These are phyloP conservation scores for Chaetomiaceae sp. DNA, from an alignment of 2,329 filamentous ascomycete genomes.

Conservation along the genomic window DNA sequence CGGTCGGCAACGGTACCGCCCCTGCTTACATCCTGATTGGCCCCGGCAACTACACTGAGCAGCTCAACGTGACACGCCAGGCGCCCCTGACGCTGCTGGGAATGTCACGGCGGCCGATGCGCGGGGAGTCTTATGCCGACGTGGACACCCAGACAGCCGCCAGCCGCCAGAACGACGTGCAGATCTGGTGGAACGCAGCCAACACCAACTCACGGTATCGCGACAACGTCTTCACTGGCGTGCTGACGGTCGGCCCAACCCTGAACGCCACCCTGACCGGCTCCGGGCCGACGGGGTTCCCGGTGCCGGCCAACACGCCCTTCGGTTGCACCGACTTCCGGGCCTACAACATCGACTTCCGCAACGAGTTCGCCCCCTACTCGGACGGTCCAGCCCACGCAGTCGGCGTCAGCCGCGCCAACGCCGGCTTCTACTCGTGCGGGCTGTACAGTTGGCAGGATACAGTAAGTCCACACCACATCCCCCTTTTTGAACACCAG, in stretches of 20 bases:
- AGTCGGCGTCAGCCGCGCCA: neutral
- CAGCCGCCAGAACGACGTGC: neutral
- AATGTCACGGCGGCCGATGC: neutral
- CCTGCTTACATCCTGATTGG: neutral
- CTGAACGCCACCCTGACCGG: neutral
- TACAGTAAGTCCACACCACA: neutral
- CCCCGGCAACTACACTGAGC: neutral
- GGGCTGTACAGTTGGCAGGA: neutral
- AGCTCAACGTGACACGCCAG: neutral
- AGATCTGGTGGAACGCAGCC: neutral
- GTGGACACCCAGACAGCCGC: neutral
- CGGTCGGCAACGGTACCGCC: neutral
- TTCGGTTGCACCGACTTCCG: neutral
- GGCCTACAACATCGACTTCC: neutral
- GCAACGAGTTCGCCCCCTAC: neutral
- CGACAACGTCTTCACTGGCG: neutral
- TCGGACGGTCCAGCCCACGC: neutral
- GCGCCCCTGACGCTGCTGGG: neutral
- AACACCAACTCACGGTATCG: neutral
- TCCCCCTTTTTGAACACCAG: no score
- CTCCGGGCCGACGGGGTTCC: neutral
- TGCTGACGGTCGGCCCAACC: neutral
- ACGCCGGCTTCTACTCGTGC: neutral
- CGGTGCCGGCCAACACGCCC: neutral
- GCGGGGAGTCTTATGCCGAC: neutral